Conservation (phyloP, 2,329 filamentous ascomycete species). For the Botryotinia globosa region DNA sequence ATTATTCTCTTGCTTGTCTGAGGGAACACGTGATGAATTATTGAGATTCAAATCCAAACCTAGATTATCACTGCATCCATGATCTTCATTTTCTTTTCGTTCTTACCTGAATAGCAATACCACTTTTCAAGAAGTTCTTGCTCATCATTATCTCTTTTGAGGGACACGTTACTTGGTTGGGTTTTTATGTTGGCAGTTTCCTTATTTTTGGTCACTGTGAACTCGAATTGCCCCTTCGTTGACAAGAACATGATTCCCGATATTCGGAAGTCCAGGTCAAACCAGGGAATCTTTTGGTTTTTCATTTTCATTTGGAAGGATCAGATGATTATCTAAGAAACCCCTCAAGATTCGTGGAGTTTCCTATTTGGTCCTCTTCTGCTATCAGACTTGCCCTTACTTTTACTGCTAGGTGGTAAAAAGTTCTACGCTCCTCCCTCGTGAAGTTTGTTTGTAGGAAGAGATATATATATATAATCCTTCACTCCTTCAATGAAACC, state of each 20-base stretch:
- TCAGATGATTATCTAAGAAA: background rate
- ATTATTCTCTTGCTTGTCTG: background rate
- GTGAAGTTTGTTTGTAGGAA: background rate
- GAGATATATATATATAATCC: background rate
- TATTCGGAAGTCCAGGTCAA: background rate
- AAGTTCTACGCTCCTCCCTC: background rate
- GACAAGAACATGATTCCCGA: background rate
- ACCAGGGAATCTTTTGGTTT: background rate
- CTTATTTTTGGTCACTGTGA: background rate
- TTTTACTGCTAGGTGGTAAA: background rate
- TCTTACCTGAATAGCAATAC: background rate
- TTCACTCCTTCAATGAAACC: background rate
- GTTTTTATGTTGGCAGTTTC: background rate
- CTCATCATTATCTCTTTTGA: background rate
- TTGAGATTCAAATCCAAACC: background rate
- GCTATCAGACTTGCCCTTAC: background rate
- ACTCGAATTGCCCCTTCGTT: background rate
- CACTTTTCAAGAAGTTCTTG: background rate
- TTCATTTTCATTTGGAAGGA: background rate
- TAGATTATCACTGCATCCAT: background rate
- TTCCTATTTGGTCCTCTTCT: background rate
- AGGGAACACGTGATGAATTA: background rate
- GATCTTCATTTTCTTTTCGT: background rate
- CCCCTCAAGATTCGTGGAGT: background rate
- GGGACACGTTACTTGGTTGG: background rate